Evolutionary conservation across 2,329 filamentous ascomycete genomes (phyloP).

Genomic region (Colletotrichum cordylinicola): DNA sequence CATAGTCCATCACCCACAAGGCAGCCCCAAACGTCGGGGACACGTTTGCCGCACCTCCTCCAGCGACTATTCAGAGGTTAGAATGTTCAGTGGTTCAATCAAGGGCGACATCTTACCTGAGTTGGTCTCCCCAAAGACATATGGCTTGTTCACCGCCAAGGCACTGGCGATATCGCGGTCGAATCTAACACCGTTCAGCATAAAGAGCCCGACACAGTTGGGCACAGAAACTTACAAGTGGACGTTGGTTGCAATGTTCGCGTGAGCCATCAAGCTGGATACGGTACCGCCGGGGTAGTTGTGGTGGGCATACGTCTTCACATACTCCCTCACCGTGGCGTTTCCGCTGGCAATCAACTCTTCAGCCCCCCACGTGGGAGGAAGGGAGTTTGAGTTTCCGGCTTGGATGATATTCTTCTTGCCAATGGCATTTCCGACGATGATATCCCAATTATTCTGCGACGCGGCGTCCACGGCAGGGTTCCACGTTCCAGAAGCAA

Average conservation of each 20-base stretch:
- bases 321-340: conserved; percentile 39
- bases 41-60: conserved; percentile 11
- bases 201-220: not conserved
- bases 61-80: not conserved
- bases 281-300: conserved; percentile 53
- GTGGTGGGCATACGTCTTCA: conserved; percentile 50
- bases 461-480: conserved; percentile 41
- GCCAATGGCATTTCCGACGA: conserved; percentile 38
- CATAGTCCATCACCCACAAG: conserved; percentile 46
- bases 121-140: conserved; percentile 56
- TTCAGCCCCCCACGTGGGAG: conserved; percentile 41
- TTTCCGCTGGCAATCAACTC: conserved; percentile 44
- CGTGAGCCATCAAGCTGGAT: conserved; percentile 49
- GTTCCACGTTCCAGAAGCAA: conserved; percentile 41
- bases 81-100: not conserved
- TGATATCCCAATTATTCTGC: conserved; percentile 42
- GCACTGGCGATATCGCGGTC: conserved; percentile 46
- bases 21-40: conserved; percentile 42
- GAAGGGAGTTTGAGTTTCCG: conserved; percentile 42
- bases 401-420: conserved; percentile 42
- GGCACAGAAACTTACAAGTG: not conserved
- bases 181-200: conserved; percentile 36
- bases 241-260: conserved; percentile 41
- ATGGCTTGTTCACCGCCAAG: conserved; percentile 42
- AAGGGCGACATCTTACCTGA: conserved; percentile 39